A percentile compares a stretch with the other conserved stretches of the same genome.
Conservation (phyloP, 371 early-diverging fungal genomes). For the Mortierella sp. region DNA sequence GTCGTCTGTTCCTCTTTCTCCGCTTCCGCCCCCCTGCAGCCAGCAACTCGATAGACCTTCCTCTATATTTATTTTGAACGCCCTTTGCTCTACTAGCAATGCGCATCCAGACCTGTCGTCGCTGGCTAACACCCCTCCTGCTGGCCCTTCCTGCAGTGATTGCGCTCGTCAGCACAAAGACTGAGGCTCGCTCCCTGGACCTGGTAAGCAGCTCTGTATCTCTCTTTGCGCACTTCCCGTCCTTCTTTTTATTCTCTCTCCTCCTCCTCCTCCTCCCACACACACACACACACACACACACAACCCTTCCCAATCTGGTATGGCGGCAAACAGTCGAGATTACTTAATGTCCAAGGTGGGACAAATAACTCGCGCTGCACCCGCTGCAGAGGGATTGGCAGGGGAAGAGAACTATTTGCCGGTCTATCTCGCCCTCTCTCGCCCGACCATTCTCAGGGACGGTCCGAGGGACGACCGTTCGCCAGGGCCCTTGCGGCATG, state of each 20-base stretch:
- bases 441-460: too few relatives aligned
- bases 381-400: too few relatives aligned
- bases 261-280: too few relatives aligned
- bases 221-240: background rate
- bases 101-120: background rate
- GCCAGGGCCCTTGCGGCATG: too few relatives aligned
- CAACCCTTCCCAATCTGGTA: too few relatives aligned
- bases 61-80: background rate
- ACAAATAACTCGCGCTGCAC: background rate
- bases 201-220: background rate
- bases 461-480: too few relatives aligned
- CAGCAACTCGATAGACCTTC: background rate
- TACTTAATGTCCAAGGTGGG: too few relatives aligned
- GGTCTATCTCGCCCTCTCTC: too few relatives aligned
- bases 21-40: constrained; percentile 2
- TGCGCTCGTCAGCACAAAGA: constrained; percentile 20
- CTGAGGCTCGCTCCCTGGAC: too few relatives aligned
- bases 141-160: constrained; percentile 26
- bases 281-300: background rate
- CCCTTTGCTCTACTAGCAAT: background rate
- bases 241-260: background rate
- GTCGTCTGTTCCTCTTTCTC: constrained; percentile 1
- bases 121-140: constrained; percentile 19
- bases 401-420: too few relatives aligned
- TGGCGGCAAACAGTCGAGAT: too few relatives aligned